Base-by-base conservation (phyloP, 192 early-diverging fungal species). In the Backusella morwellensis region DNA sequence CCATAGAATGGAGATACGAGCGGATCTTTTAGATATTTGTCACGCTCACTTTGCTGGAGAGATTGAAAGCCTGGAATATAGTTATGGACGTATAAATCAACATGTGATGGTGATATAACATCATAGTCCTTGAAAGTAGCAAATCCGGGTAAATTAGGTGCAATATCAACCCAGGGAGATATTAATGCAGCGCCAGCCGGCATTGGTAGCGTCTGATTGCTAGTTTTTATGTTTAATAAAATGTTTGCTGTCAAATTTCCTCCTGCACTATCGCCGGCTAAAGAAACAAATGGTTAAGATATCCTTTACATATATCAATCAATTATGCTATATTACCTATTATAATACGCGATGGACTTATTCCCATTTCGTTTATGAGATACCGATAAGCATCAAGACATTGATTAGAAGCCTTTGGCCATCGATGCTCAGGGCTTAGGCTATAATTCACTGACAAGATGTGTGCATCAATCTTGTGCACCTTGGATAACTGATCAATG, bases 261-360 rank as follows among this genome's bases (percentile, higher is more conserved):
- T 35, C 76, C 76, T 21, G 68, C 69, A 19, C 69, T 72, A 38
- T 77, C 76, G 4, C 76, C 76, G 29, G 56, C 56, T 63, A 59
- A 26, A 14, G 23, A 59, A 26, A 26, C 50, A 52, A 15, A 52
- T 19, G 19, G 6, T n/a, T n/a, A 54, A 54, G 32, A 32, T 32
- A 32, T 32, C 2, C 32, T 3, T 32, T 32, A 17, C 15, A 44
- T 44, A 44, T 44, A 44, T 17, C 15, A 14, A 44, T 44, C 14
- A 17, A 15, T 5, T 44, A 44, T 4, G 0, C 5, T 17, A 44
- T 15, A 44, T 17, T 63, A 63, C 56, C 56, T 63, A 63, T 23
- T 12, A 63, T 63, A 5, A 72, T 40, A 34, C 72, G 63, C 0
- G 36, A 47, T 14, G 76, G 26, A n/a, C 5, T 1, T 23, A 77